A percentile compares a stretch with the other conserved stretches of the same genome.
These are phyloP conservation scores for Tetrahymena borealis DNA, from an alignment of 73 alveolate genomes.

Conservation along the genomic window DNA sequence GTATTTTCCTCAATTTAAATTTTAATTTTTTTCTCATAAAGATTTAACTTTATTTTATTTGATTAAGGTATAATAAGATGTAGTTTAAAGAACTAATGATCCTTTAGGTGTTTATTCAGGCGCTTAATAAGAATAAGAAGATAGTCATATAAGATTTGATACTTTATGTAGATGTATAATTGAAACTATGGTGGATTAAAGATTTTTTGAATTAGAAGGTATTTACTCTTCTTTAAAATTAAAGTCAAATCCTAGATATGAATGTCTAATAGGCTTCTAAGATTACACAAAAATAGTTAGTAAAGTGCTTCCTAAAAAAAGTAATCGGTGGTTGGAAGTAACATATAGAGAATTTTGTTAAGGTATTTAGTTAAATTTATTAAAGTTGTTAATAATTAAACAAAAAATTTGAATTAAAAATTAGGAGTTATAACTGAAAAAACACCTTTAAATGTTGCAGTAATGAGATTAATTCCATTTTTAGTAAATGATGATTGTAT, in stretches of 20 bases:
- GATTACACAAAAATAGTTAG: not conserved
- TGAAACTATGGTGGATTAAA: not conserved
- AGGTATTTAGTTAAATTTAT: not conserved
- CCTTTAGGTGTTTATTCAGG: not conserved
- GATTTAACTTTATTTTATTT: too few relatives aligned
- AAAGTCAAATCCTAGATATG: not conserved
- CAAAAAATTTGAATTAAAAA: not conserved
- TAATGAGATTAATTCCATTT: not conserved
- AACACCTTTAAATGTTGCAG: not conserved
- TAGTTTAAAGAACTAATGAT: not conserved
- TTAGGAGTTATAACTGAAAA: not conserved
- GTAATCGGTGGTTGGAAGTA: not conserved
- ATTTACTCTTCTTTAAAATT: not conserved
- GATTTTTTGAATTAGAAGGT: not conserved
- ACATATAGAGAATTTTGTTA: not conserved
- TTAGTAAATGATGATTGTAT: not conserved
- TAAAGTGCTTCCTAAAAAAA: not conserved
- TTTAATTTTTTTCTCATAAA: too few relatives aligned
- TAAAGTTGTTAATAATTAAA: too few relatives aligned
- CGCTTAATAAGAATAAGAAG: not conserved
- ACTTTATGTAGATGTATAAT: not conserved
- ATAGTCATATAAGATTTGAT: not conserved
- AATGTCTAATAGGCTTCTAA: not conserved
- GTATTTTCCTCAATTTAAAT: too few relatives aligned
- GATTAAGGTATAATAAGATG: slow-evolving; percentile 3